Evolutionary conservation across 169 alveolate genomes (phyloP).

Genomic region (Ichthyophthirius multifiliis): DNA sequence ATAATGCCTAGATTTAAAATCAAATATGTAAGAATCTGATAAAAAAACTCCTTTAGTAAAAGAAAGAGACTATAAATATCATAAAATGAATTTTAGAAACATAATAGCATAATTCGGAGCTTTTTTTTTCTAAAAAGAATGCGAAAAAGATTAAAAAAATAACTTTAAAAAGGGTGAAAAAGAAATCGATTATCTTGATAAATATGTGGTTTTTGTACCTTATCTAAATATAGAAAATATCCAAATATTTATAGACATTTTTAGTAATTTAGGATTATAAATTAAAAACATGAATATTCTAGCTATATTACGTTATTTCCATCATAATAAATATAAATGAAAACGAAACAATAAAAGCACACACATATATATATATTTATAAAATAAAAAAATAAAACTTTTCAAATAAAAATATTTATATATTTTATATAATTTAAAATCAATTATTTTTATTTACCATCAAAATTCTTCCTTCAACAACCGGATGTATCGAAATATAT

Average conservation of each 20-base stretch:
- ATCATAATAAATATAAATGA: slow-evolving; percentile 34
- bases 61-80: slow-evolving; percentile 33
- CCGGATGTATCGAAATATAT: background rate
- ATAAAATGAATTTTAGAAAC: slow-evolving; percentile 15
- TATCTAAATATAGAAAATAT: slow-evolving; percentile 31
- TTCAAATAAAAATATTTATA: no score
- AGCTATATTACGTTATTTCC: slow-evolving; percentile 38
- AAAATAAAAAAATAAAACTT: no score
- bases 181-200: slow-evolving; percentile 18
- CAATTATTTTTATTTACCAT: no score
- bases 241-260: slow-evolving; percentile 10
- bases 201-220: slow-evolving; percentile 24
- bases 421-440: no score
- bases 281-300: background rate
- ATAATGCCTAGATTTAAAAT: slow-evolving; percentile 13
- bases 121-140: slow-evolving; percentile 14
- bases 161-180: background rate
- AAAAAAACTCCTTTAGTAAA: slow-evolving; percentile 13
- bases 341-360: no score
- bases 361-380: no score
- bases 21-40: slow-evolving; percentile 38
- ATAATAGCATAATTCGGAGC: slow-evolving; percentile 29
- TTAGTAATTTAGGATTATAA: slow-evolving; percentile 11
- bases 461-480: background rate
- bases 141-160: background rate